Base-by-base conservation (phyloP, 106 monocot genomes). In the Cymbidium sinense region DNA sequence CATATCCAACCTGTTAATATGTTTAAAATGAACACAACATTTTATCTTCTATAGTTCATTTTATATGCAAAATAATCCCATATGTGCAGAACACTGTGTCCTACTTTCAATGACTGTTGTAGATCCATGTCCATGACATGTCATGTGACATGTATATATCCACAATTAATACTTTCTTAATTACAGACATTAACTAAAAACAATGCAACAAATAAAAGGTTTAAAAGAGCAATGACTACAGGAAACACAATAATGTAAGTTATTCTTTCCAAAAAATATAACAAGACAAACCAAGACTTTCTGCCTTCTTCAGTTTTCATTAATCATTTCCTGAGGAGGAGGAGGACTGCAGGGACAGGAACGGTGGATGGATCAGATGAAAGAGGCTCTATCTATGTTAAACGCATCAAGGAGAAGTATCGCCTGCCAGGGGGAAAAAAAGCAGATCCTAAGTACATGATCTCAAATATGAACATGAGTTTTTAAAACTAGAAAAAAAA, bases 351-450 rank as follows among this genome's bases (percentile, higher is more conserved):
- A 77, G 87, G 85, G 20, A 87, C 20, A 67, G 87, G 74, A 79
- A 67, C 10, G 78, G 86, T 73, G 88, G 81, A 51, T 83, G 76
- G 80, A 83, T 86, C 61, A 83, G 90, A 81, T 88, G 95, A 96
- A 83, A 50, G 91, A 81, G 30, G 88, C 96, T 74, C 91, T 77
- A 64, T 96, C 96, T 83, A 93, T 91, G 79, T 91, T 96, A 78
- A 96, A 96, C 44, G 96, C 93, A 85, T 96, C 96, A 77, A 96
- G 89, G 64, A 96, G 88, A 81, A 93, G 86, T 76, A 84, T 77
- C 30, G 96, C 82, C 96, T 96, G 83, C 83, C 89, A 25, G 37
- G n/a, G n/a, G n/a, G n/a, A n/a, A 36, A 44, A 70, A 33, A 74
- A 0, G 3, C 11, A 71, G 7, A 35, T 71, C 39, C 34, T 39